Base-by-base conservation (phyloP, 352 stramenopile genomes). In the Globisporangium perplexum region DNA sequence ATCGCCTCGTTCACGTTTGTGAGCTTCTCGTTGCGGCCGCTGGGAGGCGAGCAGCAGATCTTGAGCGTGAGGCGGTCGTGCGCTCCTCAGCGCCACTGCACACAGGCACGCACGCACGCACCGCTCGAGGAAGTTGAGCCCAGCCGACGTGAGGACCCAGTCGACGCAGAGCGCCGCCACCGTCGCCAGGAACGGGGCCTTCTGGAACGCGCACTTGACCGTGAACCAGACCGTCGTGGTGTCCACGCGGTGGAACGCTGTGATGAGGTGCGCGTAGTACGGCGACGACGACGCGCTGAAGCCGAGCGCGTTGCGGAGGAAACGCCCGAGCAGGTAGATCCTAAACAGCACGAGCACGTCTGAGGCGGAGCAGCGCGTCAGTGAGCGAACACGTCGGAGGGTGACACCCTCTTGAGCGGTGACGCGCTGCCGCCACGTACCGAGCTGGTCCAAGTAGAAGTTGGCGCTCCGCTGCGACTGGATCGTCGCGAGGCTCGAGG, bases 141-240 rank as follows among this genome's bases (percentile, higher is more conserved):
- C 72, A 10, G 62, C 69, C 3, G 75, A 79, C 23, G 75, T 84
- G 44, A 84, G 45, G 7, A 82, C 42, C 75, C 75, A 86, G 59
- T 84, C 72, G 47, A 83, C 55, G 8, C 59, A 39, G 11, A 86
- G 52, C 28, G 76, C 61, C 35, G 53, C 51, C 22, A 64, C 58
- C 0, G 72, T 72, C 43, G 63, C 74, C 42, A 69, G 54, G 31
- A 83, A 64, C 20, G 75, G 75, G 41, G 65, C 65, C 33, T 73
- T 69, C 46, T 80, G 70, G 57, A 86, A 82, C 31, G 66, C 61
- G 57, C 68, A 83, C 70, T 86, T 86, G 62, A 69, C 49, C 14
- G 72, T 72, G 57, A 86, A 81, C 75, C 75, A 86, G 33, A 82
- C 70, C 1, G 70, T 80, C 20, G 66, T 69, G n/a, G 81, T 57